These are phyloP conservation scores for Babesia bovis DNA, from an alignment of 169 alveolate genomes.

Conservation along the genomic window DNA sequence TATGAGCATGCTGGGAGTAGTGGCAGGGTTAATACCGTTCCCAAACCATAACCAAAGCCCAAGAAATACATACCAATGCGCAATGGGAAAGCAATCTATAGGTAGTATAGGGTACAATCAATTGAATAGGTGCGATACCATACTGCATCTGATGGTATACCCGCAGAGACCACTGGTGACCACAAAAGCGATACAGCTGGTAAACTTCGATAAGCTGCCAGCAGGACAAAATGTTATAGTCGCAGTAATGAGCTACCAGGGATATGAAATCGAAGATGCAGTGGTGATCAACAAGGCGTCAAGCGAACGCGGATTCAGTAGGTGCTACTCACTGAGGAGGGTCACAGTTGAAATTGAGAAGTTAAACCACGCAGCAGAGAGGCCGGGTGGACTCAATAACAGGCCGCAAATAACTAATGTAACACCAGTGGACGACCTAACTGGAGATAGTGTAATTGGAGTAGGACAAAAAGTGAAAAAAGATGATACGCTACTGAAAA, in stretches of 20 bases:
- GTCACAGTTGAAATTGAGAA: slow-evolving; percentile 80
- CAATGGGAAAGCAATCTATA: slow-evolving; percentile 99
- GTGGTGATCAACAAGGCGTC: slow-evolving; percentile 95
- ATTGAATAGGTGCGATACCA: slow-evolving; percentile 89
- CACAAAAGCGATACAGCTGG: slow-evolving; percentile 95
- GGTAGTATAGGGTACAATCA: slow-evolving; percentile 98
- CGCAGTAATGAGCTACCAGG: slow-evolving; percentile 99
- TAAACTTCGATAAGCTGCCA: slow-evolving; percentile 95
- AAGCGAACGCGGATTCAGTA: slow-evolving; percentile 98
- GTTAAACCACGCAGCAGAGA: slow-evolving; percentile 47
- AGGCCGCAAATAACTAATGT: not conserved
- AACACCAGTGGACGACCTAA: slow-evolving; percentile 25
- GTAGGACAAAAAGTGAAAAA: slow-evolving; percentile 69
- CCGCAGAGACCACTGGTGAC: slow-evolving; percentile 98
- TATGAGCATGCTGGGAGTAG: slow-evolving; percentile 96
- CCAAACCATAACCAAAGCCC: slow-evolving; percentile 99
- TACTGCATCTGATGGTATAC: slow-evolving; percentile 91
- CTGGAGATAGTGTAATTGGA: slow-evolving; percentile 54
- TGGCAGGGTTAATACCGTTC: slow-evolving; percentile 98
- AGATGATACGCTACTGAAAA: slow-evolving; percentile 88
- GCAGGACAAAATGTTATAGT: slow-evolving; percentile 99
- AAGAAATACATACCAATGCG: slow-evolving; percentile 99
- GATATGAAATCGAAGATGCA: slow-evolving; percentile 99
- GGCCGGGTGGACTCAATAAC: not conserved
- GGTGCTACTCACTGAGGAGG: slow-evolving; percentile 82